Evolutionary conservation across 192 early-diverging fungal genomes (phyloP), one percentile per base, ranked within the genome.

Genomic region (Thoreauomyces humboldtii): DNA sequence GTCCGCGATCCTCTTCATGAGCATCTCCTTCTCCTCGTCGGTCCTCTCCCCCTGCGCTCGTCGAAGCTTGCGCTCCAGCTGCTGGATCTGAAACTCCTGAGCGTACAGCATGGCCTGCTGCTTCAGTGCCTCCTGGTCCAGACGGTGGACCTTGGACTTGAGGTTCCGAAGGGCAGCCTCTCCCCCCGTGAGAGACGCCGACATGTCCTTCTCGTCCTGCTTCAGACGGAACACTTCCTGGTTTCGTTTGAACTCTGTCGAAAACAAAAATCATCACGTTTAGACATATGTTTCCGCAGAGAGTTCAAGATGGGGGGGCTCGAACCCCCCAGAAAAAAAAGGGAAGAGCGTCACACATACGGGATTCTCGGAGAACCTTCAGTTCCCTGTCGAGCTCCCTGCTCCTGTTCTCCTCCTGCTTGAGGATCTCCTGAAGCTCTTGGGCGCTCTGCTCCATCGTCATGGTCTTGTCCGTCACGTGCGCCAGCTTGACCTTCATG

Each of bases 61-160:
- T 27, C 81, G 67, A 24, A 86, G 65, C 62, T 86, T 86, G 25
- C 84, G 68, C 66, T 86, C 82, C 37, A 86, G 47, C 63, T 86
- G 84, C 70, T 86, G 84, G 57, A 86, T 79, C 46, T 81, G 72
- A 63, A 79, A 86, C 52, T 86, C 84, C 54, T 79, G 77, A 7
- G 78, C 73, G 51, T 86, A 86, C 7, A 86, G 58, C 37, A 86
- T 45, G 2, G 84, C 77, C 43, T 78, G 80, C 44, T 86, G 81
- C 45, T 80, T 79, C 22, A 84, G 46, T 4, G 81, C 71, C 59
- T 86, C 84, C 45, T 84, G 82, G 59, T 86, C 84, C 15, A 86
- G 63, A 41, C 77, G 71, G 28, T 84, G 74, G 42, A 85, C 75
- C 38, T 81, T 80, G 33, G 35, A 48, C 37, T 73, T 75, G 27